Percentiles rank a stretch among this genome's conserved stretches.
These are phyloP conservation scores for Pseudogymnoascus sp. DNA, from an alignment of 2,329 filamentous ascomycete genomes.

Conservation along the genomic window DNA sequence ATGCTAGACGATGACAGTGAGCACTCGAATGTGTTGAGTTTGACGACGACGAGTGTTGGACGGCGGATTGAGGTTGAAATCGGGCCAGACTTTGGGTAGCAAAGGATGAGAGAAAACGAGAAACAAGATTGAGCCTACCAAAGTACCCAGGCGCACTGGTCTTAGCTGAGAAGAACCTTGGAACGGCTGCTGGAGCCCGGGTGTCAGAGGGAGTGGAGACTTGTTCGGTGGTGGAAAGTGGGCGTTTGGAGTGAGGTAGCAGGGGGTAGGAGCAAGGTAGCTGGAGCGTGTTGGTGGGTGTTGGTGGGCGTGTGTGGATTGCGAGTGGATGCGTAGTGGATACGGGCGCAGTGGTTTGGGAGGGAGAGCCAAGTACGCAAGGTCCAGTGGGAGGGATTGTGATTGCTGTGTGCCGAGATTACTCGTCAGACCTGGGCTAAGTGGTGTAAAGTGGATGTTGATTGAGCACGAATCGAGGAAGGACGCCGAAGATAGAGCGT, in stretches of 20 bases:
- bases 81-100: slow-evolving; percentile 2
- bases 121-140: neutral
- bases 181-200: neutral
- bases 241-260: neutral
- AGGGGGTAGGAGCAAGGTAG: neutral
- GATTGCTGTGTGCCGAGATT: neutral
- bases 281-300: neutral
- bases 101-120: neutral
- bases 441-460: neutral
- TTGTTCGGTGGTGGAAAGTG: neutral
- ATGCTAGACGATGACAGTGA: neutral
- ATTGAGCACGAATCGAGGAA: neutral
- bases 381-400: neutral
- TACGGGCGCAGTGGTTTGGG: neutral
- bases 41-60: neutral
- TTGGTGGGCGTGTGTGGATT: neutral
- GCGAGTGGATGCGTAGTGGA: neutral
- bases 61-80: neutral
- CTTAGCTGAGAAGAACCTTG: neutral
- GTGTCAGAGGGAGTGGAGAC: neutral
- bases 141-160: neutral
- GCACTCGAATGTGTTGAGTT: neutral
- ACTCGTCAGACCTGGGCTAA: neutral
- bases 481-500: neutral
- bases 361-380: neutral